phyloP scores from a whole-genome alignment of 78 protist species.

The Polysphondylium violaceum region DNA sequence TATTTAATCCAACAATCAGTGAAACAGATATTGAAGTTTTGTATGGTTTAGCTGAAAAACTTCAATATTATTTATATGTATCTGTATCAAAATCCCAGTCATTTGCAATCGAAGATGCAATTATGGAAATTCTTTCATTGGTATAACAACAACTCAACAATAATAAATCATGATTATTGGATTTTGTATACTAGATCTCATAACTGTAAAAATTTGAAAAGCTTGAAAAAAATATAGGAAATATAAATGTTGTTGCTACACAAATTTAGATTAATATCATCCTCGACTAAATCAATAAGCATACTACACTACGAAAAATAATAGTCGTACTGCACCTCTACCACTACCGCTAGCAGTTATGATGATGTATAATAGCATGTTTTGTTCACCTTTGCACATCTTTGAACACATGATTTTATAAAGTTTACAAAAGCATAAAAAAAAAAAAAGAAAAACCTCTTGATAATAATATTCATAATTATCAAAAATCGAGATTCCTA shows the following conservation, averaged over 20 bases:
- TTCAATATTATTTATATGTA: slow-evolving; percentile 26
- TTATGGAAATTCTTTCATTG: slow-evolving; percentile 11
- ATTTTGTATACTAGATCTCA: not conserved
- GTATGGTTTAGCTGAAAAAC: slow-evolving; percentile 47
- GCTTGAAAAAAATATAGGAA: not conserved
- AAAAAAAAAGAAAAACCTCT: not conserved
- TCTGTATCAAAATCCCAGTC: slow-evolving; percentile 25
- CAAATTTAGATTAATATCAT: too few relatives aligned
- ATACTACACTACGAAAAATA: too few relatives aligned
- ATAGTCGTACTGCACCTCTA: too few relatives aligned
- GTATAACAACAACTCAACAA: not conserved
- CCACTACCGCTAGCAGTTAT: too few relatives aligned
- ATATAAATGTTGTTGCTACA: too few relatives aligned
- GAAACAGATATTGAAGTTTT: slow-evolving; percentile 27
- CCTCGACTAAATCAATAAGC: too few relatives aligned
- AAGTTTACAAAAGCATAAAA: not conserved
- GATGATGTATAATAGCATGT: too few relatives aligned
- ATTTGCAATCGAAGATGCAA: not conserved
- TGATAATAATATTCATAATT: too few relatives aligned
- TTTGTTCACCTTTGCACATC: too few relatives aligned
- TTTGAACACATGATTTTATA: too few relatives aligned
- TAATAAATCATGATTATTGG: not conserved
- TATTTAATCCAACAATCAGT: slow-evolving; percentile 8
- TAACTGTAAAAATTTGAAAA: not conserved
- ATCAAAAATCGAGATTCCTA: too few relatives aligned